Conservation (phyloP, 768 basidiomycete species). For the Termitomyces sp. region DNA sequence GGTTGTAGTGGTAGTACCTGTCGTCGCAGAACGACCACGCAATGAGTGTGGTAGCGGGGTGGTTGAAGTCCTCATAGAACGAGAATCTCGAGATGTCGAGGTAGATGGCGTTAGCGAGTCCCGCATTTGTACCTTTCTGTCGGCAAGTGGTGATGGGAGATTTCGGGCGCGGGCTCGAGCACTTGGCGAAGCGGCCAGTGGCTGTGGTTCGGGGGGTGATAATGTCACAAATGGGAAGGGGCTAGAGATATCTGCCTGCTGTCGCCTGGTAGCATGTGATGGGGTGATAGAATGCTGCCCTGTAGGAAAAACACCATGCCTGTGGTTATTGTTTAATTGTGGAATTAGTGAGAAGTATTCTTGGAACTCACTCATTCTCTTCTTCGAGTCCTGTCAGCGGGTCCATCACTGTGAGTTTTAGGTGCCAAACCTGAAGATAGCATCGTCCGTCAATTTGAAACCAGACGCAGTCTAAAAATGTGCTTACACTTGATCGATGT, state of each 20-base stretch:
- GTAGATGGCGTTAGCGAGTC: conserved; percentile 3
- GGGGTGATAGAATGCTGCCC: not conserved
- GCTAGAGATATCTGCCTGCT: conserved; percentile 2
- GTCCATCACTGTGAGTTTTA: conserved; percentile 8
- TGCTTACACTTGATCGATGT: conserved; percentile 18
- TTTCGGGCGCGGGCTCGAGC: not conserved
- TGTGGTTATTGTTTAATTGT: not conserved
- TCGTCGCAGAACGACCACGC: conserved; percentile 14
- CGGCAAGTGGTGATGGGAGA: not conserved
- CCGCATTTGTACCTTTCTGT: conserved; percentile 2
- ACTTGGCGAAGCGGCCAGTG: not conserved
- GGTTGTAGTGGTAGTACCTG: conserved; percentile 11
- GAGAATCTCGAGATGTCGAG: conserved; percentile 8
- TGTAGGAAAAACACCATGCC: not conserved
- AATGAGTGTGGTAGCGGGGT: conserved; percentile 9
- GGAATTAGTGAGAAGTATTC: not conserved
- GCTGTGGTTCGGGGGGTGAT: conserved; percentile 7
- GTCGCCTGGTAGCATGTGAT: not conserved
- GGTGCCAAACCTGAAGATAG: conserved; percentile 11
- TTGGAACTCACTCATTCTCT: not conserved
- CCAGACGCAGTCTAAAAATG: not conserved
- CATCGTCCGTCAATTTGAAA: not conserved
- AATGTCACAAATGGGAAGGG: conserved; percentile 16
- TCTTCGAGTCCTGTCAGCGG: not conserved
- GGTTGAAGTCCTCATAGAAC: conserved; percentile 7